phyloP scores from a whole-genome alignment of 1,284 basidiomycete species.

The Ceratobasidium sp. region DNA sequence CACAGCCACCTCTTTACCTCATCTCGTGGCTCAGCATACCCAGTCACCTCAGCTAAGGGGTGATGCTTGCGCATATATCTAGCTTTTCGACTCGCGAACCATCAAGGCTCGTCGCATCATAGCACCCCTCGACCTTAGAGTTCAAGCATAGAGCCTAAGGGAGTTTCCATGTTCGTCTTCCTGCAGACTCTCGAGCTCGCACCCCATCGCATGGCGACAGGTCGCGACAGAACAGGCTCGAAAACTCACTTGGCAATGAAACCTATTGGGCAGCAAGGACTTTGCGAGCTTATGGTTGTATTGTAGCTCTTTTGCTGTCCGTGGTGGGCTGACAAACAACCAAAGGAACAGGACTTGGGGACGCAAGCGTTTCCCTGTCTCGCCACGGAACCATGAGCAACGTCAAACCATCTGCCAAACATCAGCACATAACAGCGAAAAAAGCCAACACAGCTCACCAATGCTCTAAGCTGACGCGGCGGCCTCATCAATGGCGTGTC shows the following conservation, averaged over 20 bases:
- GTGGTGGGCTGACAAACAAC: neutral
- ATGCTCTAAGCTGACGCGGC: neutral
- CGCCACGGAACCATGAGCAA: neutral
- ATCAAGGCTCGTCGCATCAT: too few relatives aligned
- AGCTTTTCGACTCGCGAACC: too few relatives aligned
- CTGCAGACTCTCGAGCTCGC: too few relatives aligned
- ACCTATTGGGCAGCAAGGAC: neutral
- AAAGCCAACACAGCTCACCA: neutral
- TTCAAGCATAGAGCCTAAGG: too few relatives aligned
- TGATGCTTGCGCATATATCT: too few relatives aligned
- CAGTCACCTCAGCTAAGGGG: too few relatives aligned
- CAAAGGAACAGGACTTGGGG: neutral
- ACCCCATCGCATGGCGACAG: too few relatives aligned
- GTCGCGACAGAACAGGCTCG: too few relatives aligned
- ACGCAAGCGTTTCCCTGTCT: neutral
- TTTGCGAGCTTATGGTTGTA: neutral
- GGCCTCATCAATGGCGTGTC: neutral
- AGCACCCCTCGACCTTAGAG: too few relatives aligned
- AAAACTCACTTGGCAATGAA: neutral
- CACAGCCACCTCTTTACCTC: too few relatives aligned
- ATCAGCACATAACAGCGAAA: neutral
- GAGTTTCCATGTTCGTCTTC: too few relatives aligned
- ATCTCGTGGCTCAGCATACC: too few relatives aligned
- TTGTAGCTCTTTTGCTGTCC: neutral
- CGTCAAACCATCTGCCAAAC: neutral